Evolutionary conservation across 2,329 filamentous ascomycete species (phyloP).

Genomic region (Colletotrichum tropicicola): DNA sequence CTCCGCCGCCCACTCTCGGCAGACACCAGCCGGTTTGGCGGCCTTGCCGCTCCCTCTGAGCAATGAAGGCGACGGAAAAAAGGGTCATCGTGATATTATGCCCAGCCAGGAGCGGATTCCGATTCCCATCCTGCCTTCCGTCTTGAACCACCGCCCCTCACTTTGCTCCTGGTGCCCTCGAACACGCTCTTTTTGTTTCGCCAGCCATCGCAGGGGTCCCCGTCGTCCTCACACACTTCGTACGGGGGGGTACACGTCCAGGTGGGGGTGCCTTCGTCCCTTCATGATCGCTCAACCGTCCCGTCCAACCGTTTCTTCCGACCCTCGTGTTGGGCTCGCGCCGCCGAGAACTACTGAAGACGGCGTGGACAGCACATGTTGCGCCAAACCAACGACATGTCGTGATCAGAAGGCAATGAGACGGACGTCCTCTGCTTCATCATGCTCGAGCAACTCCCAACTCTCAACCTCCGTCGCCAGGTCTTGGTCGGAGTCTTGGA

Average conservation of each 20-base stretch:
- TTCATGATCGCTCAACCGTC: slow-evolving; percentile 2
- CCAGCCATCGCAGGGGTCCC: background rate
- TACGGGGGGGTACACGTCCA: background rate
- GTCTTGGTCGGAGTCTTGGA: too few relatives aligned
- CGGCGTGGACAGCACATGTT: background rate
- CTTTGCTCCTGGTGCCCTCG: background rate
- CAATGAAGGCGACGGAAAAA: background rate
- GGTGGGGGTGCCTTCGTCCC: slow-evolving; percentile 1
- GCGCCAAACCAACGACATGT: background rate
- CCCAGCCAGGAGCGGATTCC: slow-evolving; percentile 20
- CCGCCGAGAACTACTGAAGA: background rate
- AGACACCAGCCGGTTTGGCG: slow-evolving; percentile 29
- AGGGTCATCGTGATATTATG: background rate
- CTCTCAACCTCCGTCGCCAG: too few relatives aligned
- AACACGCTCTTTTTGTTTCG: background rate
- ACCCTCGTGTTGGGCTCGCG: background rate
- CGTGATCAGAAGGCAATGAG: background rate
- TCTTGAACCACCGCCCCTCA: slow-evolving; percentile 5
- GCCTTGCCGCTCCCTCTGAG: background rate
- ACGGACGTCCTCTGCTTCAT: background rate
- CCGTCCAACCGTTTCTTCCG: slow-evolving; percentile 1
- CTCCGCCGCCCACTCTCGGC: slow-evolving; percentile 24
- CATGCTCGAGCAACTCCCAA: background rate
- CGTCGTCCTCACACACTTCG: background rate
- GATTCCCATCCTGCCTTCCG: slow-evolving; percentile 4